phyloP scores from a whole-genome alignment of 2,329 filamentous ascomycete species.

The Aplosporella prunicola region DNA sequence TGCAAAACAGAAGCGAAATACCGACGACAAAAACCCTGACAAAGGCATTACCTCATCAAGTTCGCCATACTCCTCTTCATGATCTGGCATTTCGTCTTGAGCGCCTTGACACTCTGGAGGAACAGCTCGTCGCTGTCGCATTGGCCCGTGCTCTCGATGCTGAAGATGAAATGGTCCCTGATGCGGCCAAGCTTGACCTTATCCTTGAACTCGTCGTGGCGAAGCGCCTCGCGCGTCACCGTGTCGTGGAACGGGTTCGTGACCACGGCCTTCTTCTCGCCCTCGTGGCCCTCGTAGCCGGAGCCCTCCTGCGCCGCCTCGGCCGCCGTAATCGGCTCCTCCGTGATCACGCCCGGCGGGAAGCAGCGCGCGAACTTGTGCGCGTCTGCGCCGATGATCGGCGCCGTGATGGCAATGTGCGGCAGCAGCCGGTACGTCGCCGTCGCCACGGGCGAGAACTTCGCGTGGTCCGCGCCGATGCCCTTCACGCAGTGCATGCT shows the following conservation, averaged over 20 bases:
- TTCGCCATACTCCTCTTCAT: slow-evolving; percentile 59
- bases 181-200: slow-evolving; percentile 90
- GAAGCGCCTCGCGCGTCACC: slow-evolving; percentile 82
- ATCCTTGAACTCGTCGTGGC: slow-evolving; percentile 85
- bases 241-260: slow-evolving; percentile 85
- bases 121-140: slow-evolving; percentile 92
- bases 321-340: slow-evolving; percentile 60
- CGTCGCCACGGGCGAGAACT: slow-evolving; percentile 93
- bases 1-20: slow-evolving; percentile 8
- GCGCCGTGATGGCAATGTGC: slow-evolving; percentile 70
- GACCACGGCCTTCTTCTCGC: slow-evolving; percentile 85
- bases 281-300: slow-evolving; percentile 64
- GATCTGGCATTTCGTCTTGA: slow-evolving; percentile 75
- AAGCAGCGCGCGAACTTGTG: slow-evolving; percentile 88
- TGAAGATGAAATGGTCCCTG: slow-evolving; percentile 96
- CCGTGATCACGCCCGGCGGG: slow-evolving; percentile 72
- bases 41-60: slow-evolving; percentile 17
- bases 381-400: slow-evolving; percentile 79
- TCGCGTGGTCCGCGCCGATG: slow-evolving; percentile 86
- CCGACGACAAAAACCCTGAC: too few species aligned
- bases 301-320: slow-evolving; percentile 53
- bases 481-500: slow-evolving; percentile 94
- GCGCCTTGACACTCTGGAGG: slow-evolving; percentile 72
- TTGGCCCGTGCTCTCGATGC: slow-evolving; percentile 88
- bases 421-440: slow-evolving; percentile 88